Evolutionary conservation across 2,329 filamentous ascomycete species (phyloP).

Genomic region (Hawksworthiomyces lignivorus): DNA sequence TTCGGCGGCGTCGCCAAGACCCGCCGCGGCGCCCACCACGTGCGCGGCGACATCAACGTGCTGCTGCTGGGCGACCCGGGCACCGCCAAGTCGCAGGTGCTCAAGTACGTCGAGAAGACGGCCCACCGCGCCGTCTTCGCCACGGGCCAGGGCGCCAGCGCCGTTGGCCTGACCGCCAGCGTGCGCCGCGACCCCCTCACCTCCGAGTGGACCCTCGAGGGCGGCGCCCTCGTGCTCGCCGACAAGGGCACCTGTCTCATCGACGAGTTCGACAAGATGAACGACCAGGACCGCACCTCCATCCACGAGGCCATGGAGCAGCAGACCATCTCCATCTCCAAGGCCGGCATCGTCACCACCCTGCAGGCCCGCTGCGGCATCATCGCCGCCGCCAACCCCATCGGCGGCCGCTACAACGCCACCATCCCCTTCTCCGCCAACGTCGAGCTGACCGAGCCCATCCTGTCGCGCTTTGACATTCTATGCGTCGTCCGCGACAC

Average conservation of each 20-base stretch:
- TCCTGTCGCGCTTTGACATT: constrained; percentile 95
- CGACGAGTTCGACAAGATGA: constrained; percentile 99
- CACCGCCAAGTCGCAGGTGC: constrained; percentile 93
- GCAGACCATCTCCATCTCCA: constrained; percentile 98
- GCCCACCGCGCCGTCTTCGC: constrained; percentile 95
- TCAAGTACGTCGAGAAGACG: constrained; percentile 97
- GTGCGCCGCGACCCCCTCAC: constrained; percentile 93
- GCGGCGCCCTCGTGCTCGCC: constrained; percentile 87
- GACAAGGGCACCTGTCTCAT: constrained; percentile 94
- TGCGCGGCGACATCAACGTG: constrained; percentile 97
- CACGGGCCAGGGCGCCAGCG: constrained; percentile 92
- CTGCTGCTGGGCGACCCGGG: constrained; percentile 92
- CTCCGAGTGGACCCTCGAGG: constrained; percentile 94
- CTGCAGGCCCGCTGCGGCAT: constrained; percentile 93
- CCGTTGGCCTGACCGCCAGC: constrained; percentile 93
- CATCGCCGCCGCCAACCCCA: constrained; percentile 92
- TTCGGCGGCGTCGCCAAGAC: constrained; percentile 93
- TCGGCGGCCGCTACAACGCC: constrained; percentile 92
- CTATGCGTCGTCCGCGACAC: constrained; percentile 93
- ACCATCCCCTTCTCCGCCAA: constrained; percentile 95
- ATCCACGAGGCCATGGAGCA: constrained; percentile 99
- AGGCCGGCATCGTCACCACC: constrained; percentile 96
- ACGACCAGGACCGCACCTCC: constrained; percentile 93
- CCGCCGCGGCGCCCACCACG: constrained; percentile 79
- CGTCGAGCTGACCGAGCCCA: constrained; percentile 93